Conservation (phyloP, 1,139 yeast genomes). For the Scheffersomyces segobiensis region DNA sequence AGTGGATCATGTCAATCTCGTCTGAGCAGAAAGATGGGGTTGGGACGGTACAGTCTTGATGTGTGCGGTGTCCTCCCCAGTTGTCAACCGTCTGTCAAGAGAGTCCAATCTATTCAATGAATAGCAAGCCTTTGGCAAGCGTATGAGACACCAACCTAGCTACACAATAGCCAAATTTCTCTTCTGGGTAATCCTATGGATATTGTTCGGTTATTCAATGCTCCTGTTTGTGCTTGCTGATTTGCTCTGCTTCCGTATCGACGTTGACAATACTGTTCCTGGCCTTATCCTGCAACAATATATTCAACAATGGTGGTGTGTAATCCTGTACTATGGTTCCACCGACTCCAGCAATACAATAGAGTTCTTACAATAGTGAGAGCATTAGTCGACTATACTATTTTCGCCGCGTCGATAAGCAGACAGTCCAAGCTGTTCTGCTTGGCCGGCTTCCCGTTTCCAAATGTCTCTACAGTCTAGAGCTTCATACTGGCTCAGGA, state of each 20-base stretch:
- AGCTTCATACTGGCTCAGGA: neutral
- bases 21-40: neutral
- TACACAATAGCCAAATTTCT: neutral
- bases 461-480: neutral
- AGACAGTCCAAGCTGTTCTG: too few relatives aligned
- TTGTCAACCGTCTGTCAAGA: neutral
- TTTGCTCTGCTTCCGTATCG: neutral
- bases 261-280: neutral
- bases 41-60: neutral
- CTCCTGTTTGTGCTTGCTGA: neutral
- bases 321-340: neutral
- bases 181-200: neutral
- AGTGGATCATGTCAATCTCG: neutral
- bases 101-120: neutral
- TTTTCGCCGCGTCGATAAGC: too few relatives aligned
- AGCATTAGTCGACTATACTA: neutral
- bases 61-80: neutral
- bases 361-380: neutral
- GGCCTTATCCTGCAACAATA: neutral
- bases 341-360: neutral
- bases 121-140: too few relatives aligned
- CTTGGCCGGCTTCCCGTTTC: too few relatives aligned
- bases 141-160: neutral
- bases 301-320: neutral
- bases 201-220: neutral